Evolutionary conservation across 371 early-diverging fungal species (phyloP).

Genomic region (Mortierella sp.): DNA sequence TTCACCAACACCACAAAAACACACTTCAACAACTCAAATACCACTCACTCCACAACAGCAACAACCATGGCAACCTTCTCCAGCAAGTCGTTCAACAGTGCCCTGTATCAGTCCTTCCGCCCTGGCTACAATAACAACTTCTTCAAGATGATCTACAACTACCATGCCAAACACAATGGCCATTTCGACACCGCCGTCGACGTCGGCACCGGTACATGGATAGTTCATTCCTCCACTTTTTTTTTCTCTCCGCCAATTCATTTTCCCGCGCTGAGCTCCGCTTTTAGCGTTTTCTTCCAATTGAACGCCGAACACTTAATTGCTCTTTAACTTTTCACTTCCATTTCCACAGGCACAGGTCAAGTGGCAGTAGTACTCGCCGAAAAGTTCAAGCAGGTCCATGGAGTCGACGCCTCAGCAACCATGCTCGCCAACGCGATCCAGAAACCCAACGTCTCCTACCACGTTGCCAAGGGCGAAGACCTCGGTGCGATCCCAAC

Average conservation of each 20-base stretch:
- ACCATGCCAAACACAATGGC: conserved; percentile 55
- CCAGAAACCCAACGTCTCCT: conserved; percentile 62
- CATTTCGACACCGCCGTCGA: conserved; percentile 59
- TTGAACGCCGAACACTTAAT: neutral
- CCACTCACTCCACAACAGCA: neutral
- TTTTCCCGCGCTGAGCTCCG: no score
- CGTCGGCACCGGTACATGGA: conserved; percentile 65
- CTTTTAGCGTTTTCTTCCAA: no score
- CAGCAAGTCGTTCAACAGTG: conserved; percentile 56
- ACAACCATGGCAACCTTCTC: conserved; percentile 59
- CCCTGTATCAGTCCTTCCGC: conserved; percentile 58
- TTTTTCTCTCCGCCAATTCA: neutral
- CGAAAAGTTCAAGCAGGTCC: conserved; percentile 61
- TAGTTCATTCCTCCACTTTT: neutral
- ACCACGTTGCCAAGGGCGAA: conserved; percentile 64
- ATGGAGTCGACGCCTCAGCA: conserved; percentile 66
- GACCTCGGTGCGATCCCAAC: conserved; percentile 50
- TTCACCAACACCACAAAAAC: neutral
- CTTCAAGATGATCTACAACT: conserved; percentile 58
- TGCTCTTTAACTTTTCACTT: neutral
- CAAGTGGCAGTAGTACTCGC: conserved; percentile 65
- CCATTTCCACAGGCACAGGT: conserved; percentile 60
- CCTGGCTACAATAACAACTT: conserved; percentile 60
- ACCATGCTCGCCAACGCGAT: conserved; percentile 65
- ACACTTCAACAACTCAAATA: neutral